phyloP scores from a whole-genome alignment of 1,284 basidiomycete genomes.

The Rhodotorula sp. region DNA sequence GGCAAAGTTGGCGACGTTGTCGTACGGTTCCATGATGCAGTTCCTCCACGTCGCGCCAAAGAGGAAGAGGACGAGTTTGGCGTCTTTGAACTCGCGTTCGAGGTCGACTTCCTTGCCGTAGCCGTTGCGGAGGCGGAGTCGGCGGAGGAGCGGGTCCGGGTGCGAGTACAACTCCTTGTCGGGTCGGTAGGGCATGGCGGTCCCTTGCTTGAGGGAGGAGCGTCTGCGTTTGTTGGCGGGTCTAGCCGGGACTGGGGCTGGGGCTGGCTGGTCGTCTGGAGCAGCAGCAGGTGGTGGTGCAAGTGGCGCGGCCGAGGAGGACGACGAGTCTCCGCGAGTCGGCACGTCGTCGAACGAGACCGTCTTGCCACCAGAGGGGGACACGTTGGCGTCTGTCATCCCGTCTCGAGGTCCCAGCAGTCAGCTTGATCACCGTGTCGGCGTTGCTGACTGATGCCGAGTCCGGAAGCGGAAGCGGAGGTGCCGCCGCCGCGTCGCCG shows the following conservation, averaged over 20 bases:
- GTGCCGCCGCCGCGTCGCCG: too few species aligned
- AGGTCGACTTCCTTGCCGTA: conserved; percentile 47
- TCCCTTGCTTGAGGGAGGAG: conserved; percentile 47
- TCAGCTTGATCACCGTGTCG: not conserved
- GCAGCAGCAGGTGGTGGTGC: not conserved
- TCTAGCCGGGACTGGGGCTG: not conserved
- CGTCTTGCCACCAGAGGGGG: conserved; percentile 1
- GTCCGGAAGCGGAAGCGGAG: too few species aligned
- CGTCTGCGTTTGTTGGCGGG: conserved; percentile 23
- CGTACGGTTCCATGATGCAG: conserved; percentile 24
- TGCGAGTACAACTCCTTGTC: conserved; percentile 48
- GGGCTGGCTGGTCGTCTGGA: not conserved
- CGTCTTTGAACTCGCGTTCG: conserved; percentile 44
- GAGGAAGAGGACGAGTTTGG: conserved; percentile 50
- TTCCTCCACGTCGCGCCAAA: conserved; percentile 45
- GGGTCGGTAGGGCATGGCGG: conserved; percentile 44
- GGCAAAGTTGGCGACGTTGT: conserved; percentile 45
- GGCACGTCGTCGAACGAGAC: conserved; percentile 9
- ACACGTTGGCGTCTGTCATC: not conserved
- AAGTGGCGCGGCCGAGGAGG: not conserved
- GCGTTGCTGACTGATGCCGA: too few species aligned
- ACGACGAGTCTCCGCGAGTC: too few species aligned
- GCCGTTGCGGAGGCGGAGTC: conserved; percentile 48
- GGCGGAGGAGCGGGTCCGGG: conserved; percentile 49
- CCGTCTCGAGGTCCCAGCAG: not conserved